phyloP scores from a whole-genome alignment of 2,329 filamentous ascomycete species.

The Chaetothyriales sp. region DNA sequence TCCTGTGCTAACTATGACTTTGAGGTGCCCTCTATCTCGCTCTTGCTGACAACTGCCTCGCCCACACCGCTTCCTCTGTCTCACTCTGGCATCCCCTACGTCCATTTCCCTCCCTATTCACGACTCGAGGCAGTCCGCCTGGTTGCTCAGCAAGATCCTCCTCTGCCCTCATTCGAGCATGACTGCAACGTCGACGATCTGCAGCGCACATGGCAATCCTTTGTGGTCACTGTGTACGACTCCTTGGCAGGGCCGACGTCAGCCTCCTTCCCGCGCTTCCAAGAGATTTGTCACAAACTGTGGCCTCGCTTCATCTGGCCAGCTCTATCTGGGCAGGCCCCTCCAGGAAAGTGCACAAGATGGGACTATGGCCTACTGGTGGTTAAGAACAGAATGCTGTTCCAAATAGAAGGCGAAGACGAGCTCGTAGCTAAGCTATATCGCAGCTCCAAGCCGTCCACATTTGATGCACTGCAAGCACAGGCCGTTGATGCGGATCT shows the following conservation, averaged over 20 bases:
- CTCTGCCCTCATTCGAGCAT: slow-evolving; percentile 18
- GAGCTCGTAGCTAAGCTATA: slow-evolving; percentile 26
- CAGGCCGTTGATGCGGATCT: background rate
- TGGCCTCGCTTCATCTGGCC: slow-evolving; percentile 79
- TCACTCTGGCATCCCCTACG: slow-evolving; percentile 53
- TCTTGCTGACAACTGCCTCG: slow-evolving; percentile 60
- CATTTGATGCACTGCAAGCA: slow-evolving; percentile 3
- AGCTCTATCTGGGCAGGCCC: slow-evolving; percentile 50
- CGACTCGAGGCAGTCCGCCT: slow-evolving; percentile 68
- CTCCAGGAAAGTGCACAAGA: slow-evolving; percentile 33
- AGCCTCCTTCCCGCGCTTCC: slow-evolving; percentile 55
- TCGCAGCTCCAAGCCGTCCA: slow-evolving; percentile 10
- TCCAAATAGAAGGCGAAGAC: slow-evolving; percentile 31
- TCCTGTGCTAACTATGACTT: background rate
- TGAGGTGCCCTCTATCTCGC: slow-evolving; percentile 63
- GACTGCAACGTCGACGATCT: background rate
- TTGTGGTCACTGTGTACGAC: slow-evolving; percentile 74
- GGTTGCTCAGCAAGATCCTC: slow-evolving; percentile 42
- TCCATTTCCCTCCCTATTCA: slow-evolving; percentile 73
- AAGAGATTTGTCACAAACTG: slow-evolving; percentile 52
- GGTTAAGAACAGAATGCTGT: slow-evolving; percentile 33
- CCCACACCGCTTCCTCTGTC: slow-evolving; percentile 57
- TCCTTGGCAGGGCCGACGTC: slow-evolving; percentile 66
- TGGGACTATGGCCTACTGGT: slow-evolving; percentile 76
- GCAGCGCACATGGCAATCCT: slow-evolving; percentile 42